phyloP scores from a whole-genome alignment of 352 stramenopile species.

The Pythium phragmiticola region DNA sequence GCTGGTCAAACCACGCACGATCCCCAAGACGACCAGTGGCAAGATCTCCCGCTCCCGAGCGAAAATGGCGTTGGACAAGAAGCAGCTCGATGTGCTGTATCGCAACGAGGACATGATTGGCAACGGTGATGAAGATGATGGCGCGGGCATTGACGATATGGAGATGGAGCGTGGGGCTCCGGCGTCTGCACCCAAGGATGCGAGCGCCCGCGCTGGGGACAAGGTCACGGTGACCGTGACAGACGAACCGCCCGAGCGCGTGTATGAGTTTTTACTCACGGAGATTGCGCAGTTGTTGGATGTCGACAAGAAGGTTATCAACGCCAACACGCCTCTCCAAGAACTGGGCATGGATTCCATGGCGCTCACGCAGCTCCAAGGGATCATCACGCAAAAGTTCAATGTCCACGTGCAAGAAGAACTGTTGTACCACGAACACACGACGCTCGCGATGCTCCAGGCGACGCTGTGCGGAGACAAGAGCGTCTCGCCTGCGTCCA shows the following conservation, averaged over 20 bases:
- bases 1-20: conserved; percentile 89
- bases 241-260: conserved; percentile 45
- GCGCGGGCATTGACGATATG: conserved; percentile 18
- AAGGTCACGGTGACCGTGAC: conserved; percentile 55
- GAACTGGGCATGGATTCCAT: conserved; percentile 92
- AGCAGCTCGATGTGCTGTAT: conserved; percentile 66
- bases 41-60: conserved; percentile 96
- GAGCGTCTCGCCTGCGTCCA: conserved; percentile 20
- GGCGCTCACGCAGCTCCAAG: conserved; percentile 94
- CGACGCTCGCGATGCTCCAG: conserved; percentile 84
- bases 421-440: conserved; percentile 90
- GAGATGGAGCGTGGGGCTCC: conserved; percentile 31
- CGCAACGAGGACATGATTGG: conserved; percentile 80
- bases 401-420: conserved; percentile 90
- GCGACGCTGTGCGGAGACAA: conserved; percentile 48
- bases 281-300: conserved; percentile 65
- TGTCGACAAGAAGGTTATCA: conserved; percentile 47
- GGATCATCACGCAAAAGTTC: conserved; percentile 89
- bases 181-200: conserved; percentile 20
- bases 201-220: conserved; percentile 23
- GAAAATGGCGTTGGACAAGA: conserved; percentile 60
- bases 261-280: conserved; percentile 53
- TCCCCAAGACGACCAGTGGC: conserved; percentile 98
- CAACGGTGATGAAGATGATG: conserved; percentile 37
- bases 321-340: conserved; percentile 57